phyloP scores from a whole-genome alignment of 768 basidiomycete genomes.

The Lactarius hatsudake region DNA sequence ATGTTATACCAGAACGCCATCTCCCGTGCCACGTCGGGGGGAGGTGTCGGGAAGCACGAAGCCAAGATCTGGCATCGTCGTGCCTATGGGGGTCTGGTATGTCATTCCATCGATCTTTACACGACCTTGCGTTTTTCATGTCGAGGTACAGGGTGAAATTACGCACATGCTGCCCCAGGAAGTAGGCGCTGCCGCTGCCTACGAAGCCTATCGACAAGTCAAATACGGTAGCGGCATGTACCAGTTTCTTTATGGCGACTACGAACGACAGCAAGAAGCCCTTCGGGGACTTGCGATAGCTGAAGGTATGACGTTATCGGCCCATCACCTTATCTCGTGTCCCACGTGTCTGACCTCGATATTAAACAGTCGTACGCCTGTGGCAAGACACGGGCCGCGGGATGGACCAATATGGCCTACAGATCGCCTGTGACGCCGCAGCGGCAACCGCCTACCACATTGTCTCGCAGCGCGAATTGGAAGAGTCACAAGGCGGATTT shows the following conservation, averaged over 20 bases:
- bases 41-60: conserved; percentile 55
- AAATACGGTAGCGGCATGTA: conserved; percentile 55
- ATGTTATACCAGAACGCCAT: conserved; percentile 39
- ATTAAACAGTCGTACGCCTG: conserved; percentile 51
- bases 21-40: conserved; percentile 31
- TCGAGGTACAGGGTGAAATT: conserved; percentile 46
- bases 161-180: conserved; percentile 52
- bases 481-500: conserved; percentile 4
- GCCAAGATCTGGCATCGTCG: conserved; percentile 64
- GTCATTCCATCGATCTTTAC: conserved; percentile 20
- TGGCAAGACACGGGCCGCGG: conserved; percentile 49
- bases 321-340: conserved; percentile 7
- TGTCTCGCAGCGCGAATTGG: conserved; percentile 15
- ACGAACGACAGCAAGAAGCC: conserved; percentile 61
- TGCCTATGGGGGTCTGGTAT: conserved; percentile 60
- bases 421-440: conserved; percentile 20
- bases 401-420: conserved; percentile 28
- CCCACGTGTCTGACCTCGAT: conserved; percentile 9
- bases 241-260: conserved; percentile 53
- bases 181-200: conserved; percentile 74
- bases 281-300: conserved; percentile 66
- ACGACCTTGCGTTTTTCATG: conserved; percentile 3
- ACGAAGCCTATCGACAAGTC: conserved; percentile 71
- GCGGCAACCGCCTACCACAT: conserved; percentile 23
- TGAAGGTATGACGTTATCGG: conserved; percentile 48